These are phyloP conservation scores for Diplocarpon mali DNA, from an alignment of 2,329 filamentous ascomycete genomes.

Conservation along the genomic window DNA sequence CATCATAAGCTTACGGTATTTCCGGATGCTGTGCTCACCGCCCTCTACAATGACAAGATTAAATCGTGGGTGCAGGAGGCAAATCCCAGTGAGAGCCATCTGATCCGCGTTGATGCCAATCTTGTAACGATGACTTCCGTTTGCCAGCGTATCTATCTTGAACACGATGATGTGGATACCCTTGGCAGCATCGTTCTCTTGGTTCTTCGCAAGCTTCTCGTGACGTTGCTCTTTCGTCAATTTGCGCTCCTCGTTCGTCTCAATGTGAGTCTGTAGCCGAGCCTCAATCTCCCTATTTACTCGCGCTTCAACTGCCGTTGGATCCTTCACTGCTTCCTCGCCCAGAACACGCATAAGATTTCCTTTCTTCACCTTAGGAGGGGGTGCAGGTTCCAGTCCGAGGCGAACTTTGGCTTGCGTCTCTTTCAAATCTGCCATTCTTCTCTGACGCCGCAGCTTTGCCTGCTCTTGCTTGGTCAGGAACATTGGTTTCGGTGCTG, in stretches of 20 bases:
- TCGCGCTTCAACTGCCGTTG: constrained; percentile 88
- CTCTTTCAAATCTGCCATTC: constrained; percentile 90
- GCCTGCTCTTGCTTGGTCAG: constrained; percentile 84
- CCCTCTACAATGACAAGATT: constrained; percentile 89
- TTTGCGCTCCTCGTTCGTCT: constrained; percentile 72
- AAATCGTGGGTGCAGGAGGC: constrained; percentile 80
- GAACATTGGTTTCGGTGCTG: constrained; percentile 79
- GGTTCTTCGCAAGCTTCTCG: constrained; percentile 73
- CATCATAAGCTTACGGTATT: constrained; percentile 87
- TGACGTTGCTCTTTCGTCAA: constrained; percentile 78
- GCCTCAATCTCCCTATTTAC: constrained; percentile 91
- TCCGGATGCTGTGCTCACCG: constrained; percentile 68
- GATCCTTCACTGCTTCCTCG: constrained; percentile 79
- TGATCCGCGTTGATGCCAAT: constrained; percentile 89
- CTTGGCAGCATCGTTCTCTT: constrained; percentile 78
- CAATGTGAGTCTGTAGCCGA: constrained; percentile 66
- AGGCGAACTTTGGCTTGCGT: constrained; percentile 92
- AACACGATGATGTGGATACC: constrained; percentile 83
- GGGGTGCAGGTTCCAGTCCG: constrained; percentile 78
- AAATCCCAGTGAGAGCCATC: constrained; percentile 75
- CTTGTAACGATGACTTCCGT: constrained; percentile 88
- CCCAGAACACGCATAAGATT: constrained; percentile 97
- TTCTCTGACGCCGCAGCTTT: constrained; percentile 78
- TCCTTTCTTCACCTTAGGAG: constrained; percentile 92
- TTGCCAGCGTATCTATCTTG: constrained; percentile 79